Evolutionary conservation across 2,329 filamentous ascomycete species (phyloP), one percentile per base, ranked within the genome.

Genomic region (Fusarium pininemorale): DNA sequence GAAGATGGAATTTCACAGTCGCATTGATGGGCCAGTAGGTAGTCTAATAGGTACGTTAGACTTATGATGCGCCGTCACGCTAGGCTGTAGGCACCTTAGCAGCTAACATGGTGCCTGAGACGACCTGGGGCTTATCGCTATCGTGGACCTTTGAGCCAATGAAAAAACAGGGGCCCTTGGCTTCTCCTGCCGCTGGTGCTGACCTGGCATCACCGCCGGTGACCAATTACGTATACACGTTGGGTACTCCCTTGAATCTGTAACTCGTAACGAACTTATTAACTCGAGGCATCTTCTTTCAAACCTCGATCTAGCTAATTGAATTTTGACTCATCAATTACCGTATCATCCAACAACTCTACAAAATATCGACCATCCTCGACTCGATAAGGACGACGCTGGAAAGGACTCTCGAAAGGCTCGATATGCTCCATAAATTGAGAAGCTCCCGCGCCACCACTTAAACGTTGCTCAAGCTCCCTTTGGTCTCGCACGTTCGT

Each of bases 171-270:
- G 44, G 22, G 32, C n/a, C 37, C 45, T 63, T 57, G 45, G 64
- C 45, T 64, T 70, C 63, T 60, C 70, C 66, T 63, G 60, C 47
- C 20, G 44, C 53, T 53, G 47, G 54, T 74, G 75, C 66, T 77
- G 73, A 78, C 72, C 76, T 78, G 76, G 76, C 76, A 75, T 78
- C 76, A 77, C 56, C 51, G 64, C 56, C 51, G 64, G 67, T 64
- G 69, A 54, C 75, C 72, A 77, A 76, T 78, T 78, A 77, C 76
- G 76, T 78, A 78, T 76, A 72, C 73, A 68, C 63, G 60, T 68
- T 60, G 65, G 56, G 53, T 69, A 38, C 72, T 74, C 72, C 72
- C 68, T 70, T 73, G 59, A 57, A 72, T 53, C 53, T 64, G 58
- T 50, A 69, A 55, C 51, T 41, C 51, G 32, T 35, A 35, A 35